A percentile compares a stretch with the other conserved stretches of the same genome.
Evolutionary conservation across 2,329 filamentous ascomycete genomes (phyloP).

Genomic region (Cytospora leucostoma): DNA sequence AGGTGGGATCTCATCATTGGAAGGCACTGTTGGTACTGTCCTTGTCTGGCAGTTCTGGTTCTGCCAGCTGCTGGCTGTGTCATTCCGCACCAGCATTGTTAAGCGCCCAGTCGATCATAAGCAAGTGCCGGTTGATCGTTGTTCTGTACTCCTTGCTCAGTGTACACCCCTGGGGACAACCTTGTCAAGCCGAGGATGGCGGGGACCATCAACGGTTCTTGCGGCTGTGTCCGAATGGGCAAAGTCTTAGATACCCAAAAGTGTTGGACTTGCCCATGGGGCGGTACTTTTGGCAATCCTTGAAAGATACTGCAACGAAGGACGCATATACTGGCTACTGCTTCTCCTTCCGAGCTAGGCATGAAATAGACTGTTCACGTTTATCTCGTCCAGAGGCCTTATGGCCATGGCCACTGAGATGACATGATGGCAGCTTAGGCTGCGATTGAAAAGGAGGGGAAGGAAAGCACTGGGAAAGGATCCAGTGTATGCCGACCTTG

Average conservation of each 20-base stretch:
- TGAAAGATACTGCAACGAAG: neutral
- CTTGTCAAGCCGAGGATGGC: conserved; percentile 17
- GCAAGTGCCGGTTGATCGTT: neutral
- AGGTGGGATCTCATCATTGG: neutral
- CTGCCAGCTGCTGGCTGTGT: neutral
- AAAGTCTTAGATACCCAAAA: conserved; percentile 3
- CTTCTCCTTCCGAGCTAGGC: no score
- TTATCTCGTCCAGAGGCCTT: neutral
- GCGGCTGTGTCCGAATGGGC: conserved; percentile 8
- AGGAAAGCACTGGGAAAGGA: neutral
- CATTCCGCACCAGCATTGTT: neutral
- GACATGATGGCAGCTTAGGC: neutral
- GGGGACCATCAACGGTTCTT: conserved; percentile 17
- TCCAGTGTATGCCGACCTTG: neutral
- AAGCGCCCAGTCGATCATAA: neutral
- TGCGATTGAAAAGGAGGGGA: neutral
- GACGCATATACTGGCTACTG: neutral
- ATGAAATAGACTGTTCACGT: neutral
- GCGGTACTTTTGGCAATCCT: neutral
- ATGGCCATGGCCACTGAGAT: neutral
- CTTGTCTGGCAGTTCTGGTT: neutral
- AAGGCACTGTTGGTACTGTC: neutral
- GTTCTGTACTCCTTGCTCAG: neutral
- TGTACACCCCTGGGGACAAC: conserved; percentile 10
- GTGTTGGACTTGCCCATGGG: neutral